Conservation (phyloP, 2,329 filamentous ascomycete species). For the Sclerotinia borealis region DNA sequence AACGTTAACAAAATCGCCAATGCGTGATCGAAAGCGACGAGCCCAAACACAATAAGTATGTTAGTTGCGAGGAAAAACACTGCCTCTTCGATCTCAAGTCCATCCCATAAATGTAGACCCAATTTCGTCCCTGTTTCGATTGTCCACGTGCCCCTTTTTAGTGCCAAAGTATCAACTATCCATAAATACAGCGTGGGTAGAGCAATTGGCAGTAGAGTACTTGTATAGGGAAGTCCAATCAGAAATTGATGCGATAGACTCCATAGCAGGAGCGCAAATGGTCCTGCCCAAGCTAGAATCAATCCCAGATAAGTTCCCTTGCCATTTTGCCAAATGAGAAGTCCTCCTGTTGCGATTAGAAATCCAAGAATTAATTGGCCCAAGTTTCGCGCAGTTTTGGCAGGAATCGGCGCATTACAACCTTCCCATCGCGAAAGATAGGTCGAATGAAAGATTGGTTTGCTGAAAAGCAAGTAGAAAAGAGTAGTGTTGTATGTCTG, state of each 20-base stretch:
- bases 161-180: conserved; percentile 63
- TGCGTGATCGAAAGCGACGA: conserved; percentile 63
- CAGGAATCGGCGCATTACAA: background rate
- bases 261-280: conserved; percentile 60
- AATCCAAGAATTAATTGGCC: conserved; percentile 46
- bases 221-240: conserved; percentile 50
- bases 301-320: conserved; percentile 61
- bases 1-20: conserved; percentile 60
- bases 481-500: conserved; percentile 69
- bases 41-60: conserved; percentile 60
- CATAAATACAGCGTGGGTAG: conserved; percentile 65
- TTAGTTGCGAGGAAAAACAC: conserved; percentile 69
- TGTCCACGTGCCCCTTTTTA: conserved; percentile 64
- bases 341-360: conserved; percentile 40
- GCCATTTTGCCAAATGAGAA: conserved; percentile 40
- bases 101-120: conserved; percentile 54
- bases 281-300: conserved; percentile 63
- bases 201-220: conserved; percentile 52
- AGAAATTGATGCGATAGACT: conserved; percentile 58
- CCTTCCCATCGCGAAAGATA: conserved; percentile 37
- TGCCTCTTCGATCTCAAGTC: conserved; percentile 67
- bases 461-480: conserved; percentile 62
- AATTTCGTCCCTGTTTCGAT: conserved; percentile 64
- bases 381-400: conserved; percentile 32
- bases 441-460: conserved; percentile 51